Evolutionary conservation across 225 moss, liverwort and hornwort genomes (phyloP).

Genomic region (Polytrichum commune): DNA sequence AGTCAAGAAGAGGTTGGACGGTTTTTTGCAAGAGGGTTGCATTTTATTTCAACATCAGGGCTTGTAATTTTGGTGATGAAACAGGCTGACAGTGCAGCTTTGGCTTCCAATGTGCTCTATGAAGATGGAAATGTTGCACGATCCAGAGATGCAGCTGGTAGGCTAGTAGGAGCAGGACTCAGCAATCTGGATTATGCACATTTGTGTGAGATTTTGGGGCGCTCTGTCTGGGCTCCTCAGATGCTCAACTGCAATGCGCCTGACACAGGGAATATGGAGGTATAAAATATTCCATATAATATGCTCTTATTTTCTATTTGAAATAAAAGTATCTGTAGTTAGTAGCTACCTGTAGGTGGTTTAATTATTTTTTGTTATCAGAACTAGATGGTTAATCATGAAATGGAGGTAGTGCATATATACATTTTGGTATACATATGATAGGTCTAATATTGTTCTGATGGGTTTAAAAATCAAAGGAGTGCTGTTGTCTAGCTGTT

Average conservation of each 20-base stretch:
- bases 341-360: too few relatives aligned
- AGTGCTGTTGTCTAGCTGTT: too few relatives aligned
- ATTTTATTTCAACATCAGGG: slow-evolving; percentile 10
- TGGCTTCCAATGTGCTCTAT: slow-evolving; percentile 73
- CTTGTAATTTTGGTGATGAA: background rate
- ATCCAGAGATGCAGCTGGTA: slow-evolving; percentile 51
- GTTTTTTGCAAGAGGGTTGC: background rate
- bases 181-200: slow-evolving; percentile 96
- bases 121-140: slow-evolving; percentile 35
- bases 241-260: slow-evolving; percentile 92
- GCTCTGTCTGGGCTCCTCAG: slow-evolving; percentile 92
- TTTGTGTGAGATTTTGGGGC: slow-evolving; percentile 85
- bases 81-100: slow-evolving; percentile 92
- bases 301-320: background rate
- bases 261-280: slow-evolving; percentile 99
- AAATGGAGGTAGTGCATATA: too few relatives aligned
- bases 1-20: background rate
- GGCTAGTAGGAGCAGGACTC: slow-evolving; percentile 87
- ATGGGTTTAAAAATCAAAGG: too few relatives aligned
- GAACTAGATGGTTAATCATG: too few relatives aligned
- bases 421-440: too few relatives aligned
- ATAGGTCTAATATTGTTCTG: too few relatives aligned
- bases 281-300: slow-evolving; percentile 13
- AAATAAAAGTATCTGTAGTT: background rate
- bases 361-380: too few relatives aligned